Conservation (phyloP, 768 basidiomycete genomes). For the Agaricus blazei region DNA sequence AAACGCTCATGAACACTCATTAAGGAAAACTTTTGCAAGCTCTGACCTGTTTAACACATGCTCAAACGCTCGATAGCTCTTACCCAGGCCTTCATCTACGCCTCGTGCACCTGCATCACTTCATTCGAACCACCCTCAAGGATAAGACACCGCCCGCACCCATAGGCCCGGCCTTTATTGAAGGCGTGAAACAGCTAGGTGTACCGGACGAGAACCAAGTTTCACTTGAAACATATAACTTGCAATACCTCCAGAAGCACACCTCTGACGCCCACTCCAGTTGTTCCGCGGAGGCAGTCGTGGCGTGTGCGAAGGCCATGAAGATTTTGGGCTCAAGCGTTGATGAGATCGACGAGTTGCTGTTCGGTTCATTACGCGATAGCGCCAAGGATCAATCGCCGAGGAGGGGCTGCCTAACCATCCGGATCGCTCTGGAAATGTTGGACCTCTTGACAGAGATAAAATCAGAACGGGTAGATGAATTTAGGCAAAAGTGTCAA, state of each 20-base stretch:
- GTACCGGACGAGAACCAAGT: constrained; percentile 31
- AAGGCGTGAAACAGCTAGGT: constrained; percentile 44
- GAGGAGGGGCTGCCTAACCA: constrained; percentile 11
- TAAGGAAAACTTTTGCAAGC: constrained; percentile 82
- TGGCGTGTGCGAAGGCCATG: constrained; percentile 61
- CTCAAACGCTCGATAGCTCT: constrained; percentile 45
- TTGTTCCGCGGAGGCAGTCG: constrained; percentile 40
- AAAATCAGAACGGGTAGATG: constrained; percentile 49
- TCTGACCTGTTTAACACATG: constrained; percentile 55
- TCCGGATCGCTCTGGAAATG: constrained; percentile 48
- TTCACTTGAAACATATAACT: constrained; percentile 63
- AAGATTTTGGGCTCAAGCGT: constrained; percentile 38
- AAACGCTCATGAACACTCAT: not conserved
- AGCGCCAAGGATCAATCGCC: constrained; percentile 43
- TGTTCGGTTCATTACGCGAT: constrained; percentile 35
- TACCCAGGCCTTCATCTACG: constrained; percentile 71
- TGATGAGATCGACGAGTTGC: constrained; percentile 55
- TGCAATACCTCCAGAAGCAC: constrained; percentile 68
- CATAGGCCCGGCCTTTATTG: constrained; percentile 45
- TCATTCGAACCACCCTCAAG: constrained; percentile 32
- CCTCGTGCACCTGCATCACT: constrained; percentile 47
- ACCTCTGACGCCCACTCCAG: constrained; percentile 17
- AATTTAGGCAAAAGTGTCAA: constrained; percentile 55
- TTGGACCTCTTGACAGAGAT: constrained; percentile 44
- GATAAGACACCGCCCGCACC: constrained; percentile 38